phyloP scores from a whole-genome alignment of 2,329 filamentous ascomycete species.

The Metarhizium guizhouense region DNA sequence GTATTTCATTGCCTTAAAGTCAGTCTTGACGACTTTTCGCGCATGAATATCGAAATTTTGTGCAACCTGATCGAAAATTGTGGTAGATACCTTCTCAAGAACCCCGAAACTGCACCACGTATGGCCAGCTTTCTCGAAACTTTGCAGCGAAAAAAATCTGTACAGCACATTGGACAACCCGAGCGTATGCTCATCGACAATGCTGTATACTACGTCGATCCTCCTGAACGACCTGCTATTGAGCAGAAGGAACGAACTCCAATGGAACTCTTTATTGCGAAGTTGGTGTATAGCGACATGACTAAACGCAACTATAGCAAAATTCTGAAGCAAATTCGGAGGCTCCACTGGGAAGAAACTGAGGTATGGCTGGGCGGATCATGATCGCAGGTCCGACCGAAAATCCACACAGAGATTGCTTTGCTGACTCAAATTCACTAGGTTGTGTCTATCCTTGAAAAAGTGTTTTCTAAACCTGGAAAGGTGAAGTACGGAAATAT shows the following conservation, averaged over 20 bases:
- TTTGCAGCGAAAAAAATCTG: conserved; percentile 88
- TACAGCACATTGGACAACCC: conserved; percentile 89
- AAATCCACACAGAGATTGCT: neutral
- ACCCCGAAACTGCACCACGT: conserved; percentile 82
- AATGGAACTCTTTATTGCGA: conserved; percentile 85
- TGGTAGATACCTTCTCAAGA: conserved; percentile 85
- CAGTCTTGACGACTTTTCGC: conserved; percentile 91
- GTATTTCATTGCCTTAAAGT: conserved; percentile 99
- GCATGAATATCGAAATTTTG: conserved; percentile 99
- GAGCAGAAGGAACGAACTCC: conserved; percentile 94
- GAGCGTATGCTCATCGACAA: conserved; percentile 99
- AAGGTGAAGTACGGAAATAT: conserved; percentile 98
- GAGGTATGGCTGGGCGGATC: conserved; percentile 45
- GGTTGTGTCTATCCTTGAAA: conserved; percentile 71
- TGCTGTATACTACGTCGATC: conserved; percentile 95
- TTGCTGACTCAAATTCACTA: conserved; percentile 13
- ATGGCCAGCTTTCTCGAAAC: conserved; percentile 95
- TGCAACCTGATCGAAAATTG: conserved; percentile 95
- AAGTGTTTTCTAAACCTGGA: conserved; percentile 89
- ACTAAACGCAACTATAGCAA: conserved; percentile 91
- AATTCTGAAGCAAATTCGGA: conserved; percentile 86
- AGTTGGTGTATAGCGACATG: conserved; percentile 87
- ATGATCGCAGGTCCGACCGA: neutral
- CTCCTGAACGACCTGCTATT: conserved; percentile 85
- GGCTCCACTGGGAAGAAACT: conserved; percentile 93